Evolutionary conservation across 345 rosid species (phyloP), one percentile per base, ranked within the genome.

Genomic region (Arabidopsis suecica): DNA sequence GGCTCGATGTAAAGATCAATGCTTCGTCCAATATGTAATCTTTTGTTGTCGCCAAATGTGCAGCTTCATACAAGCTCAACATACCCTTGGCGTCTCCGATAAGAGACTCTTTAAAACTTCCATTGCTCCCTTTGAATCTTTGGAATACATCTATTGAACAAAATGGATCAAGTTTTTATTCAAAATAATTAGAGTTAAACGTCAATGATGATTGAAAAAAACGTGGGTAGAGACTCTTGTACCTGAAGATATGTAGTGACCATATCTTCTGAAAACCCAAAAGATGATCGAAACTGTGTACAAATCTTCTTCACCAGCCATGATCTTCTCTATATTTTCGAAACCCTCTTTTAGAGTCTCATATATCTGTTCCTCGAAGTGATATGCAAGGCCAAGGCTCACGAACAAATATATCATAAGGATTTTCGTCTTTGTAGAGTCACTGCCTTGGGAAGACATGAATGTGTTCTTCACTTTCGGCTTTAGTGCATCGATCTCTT

Each of bases 221-320:
- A 6, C 40, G 10, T 11, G 22, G 28, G 55, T 59, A 25, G 18
- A 16, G 48, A 20, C 22, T 66, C 13, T 1, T 25, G 0, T 68
- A 68, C 73, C 73, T 0, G 73, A 41, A 55, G 76, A 72, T 7
- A 72, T 61, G 69, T 61, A 0, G 33, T 72, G 53, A 72, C 76
- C 51, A 3, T 61, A 72, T 23, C 30, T 61, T 13, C 76, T 72
- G 6, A 72, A 38, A 23, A 61, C 30, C 68, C 76, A 61, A 0
- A 72, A 61, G 41, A 72, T 25, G 51, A 37, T 30, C 1, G 76
- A 72, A 38, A 72, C 50, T 22, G 50, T 72, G 53, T 61, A 61
- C 38, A 72, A 16, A 61, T 61, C 76, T 0, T 61, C 18, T 49
- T 72, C 76, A 50, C 55, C 61, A 0, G 3, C 49, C 50, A 61